Evolutionary conservation across 108 stramenopile species (phyloP).

Genomic region (Skeletonema menzelii): DNA sequence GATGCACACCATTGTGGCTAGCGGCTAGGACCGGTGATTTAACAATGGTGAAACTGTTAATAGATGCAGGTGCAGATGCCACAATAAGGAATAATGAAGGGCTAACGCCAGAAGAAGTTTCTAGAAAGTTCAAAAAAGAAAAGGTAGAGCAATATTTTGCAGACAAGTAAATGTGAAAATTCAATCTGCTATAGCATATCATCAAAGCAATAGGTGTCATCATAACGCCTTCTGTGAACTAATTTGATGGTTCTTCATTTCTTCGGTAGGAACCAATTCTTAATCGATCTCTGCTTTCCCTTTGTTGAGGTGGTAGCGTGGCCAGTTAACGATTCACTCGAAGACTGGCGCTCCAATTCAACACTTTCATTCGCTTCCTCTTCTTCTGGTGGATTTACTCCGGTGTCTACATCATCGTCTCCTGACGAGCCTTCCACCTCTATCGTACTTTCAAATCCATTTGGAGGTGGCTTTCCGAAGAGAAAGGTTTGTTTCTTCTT

Average conservation of each 20-base stretch:
- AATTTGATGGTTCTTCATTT: neutral
- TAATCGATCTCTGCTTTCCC: constrained; percentile 33
- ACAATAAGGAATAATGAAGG: constrained; percentile 32
- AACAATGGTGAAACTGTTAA: constrained; percentile 24
- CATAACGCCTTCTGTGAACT: neutral
- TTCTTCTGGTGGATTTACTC: neutral
- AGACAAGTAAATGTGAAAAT: neutral
- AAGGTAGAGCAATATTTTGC: constrained; percentile 32
- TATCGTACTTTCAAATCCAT: neutral
- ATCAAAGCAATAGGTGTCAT: neutral
- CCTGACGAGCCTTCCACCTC: neutral
- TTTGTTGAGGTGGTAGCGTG: constrained; percentile 3
- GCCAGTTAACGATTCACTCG: constrained; percentile 4
- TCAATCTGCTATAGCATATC: neutral
- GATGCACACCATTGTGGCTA: constrained; percentile 54
- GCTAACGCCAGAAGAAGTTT: constrained; percentile 33
- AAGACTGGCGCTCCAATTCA: constrained; percentile 1
- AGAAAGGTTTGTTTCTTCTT: constrained; percentile 26
- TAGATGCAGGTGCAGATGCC: constrained; percentile 48
- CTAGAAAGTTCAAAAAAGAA: constrained; percentile 46
- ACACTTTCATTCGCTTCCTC: neutral
- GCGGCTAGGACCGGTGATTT: constrained; percentile 51
- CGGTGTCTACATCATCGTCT: neutral
- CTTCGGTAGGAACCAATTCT: constrained; percentile 39
- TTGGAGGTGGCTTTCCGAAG: constrained; percentile 33